Evolutionary conservation across 768 basidiomycete genomes (phyloP).

Genomic region (Multifurca ochricompacta): DNA sequence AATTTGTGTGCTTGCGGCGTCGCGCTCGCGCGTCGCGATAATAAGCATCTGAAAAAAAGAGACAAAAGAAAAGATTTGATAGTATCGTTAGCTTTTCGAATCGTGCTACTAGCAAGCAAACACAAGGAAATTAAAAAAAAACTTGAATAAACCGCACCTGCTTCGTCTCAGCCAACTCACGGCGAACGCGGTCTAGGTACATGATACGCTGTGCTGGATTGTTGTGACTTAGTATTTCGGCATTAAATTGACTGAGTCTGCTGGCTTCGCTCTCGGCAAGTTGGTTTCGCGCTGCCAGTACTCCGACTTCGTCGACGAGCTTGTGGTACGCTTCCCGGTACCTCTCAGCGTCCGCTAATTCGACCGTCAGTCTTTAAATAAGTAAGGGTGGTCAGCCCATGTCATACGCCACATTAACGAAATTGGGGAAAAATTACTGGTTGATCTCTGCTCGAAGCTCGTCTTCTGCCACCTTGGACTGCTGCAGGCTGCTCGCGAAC

Average conservation of each 20-base stretch:
- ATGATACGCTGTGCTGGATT: constrained; percentile 82
- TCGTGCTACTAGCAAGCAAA: too few species aligned
- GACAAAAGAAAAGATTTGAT: neutral
- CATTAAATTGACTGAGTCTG: constrained; percentile 72
- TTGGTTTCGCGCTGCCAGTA: constrained; percentile 60
- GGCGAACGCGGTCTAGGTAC: constrained; percentile 78
- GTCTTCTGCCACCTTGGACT: constrained; percentile 57
- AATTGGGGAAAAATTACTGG: constrained; percentile 34
- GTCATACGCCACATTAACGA: neutral
- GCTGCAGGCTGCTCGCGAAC: constrained; percentile 43
- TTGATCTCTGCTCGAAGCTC: constrained; percentile 61
- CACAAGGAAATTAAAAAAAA: too few species aligned
- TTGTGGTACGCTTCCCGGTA: constrained; percentile 68
- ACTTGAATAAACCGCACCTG: constrained; percentile 69
- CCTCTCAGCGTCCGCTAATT: constrained; percentile 50
- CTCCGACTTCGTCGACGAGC: constrained; percentile 54
- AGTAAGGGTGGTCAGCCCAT: neutral
- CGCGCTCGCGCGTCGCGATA: constrained; percentile 27
- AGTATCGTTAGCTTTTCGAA: too few species aligned
- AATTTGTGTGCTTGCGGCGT: constrained; percentile 25
- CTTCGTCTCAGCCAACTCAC: constrained; percentile 72
- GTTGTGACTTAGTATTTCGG: constrained; percentile 74
- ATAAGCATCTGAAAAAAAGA: constrained; percentile 25
- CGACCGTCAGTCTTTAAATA: constrained; percentile 36
- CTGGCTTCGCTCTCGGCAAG: constrained; percentile 76